Conservation (phyloP, 2,329 filamentous ascomycete genomes). For the Fusarium sp. region DNA sequence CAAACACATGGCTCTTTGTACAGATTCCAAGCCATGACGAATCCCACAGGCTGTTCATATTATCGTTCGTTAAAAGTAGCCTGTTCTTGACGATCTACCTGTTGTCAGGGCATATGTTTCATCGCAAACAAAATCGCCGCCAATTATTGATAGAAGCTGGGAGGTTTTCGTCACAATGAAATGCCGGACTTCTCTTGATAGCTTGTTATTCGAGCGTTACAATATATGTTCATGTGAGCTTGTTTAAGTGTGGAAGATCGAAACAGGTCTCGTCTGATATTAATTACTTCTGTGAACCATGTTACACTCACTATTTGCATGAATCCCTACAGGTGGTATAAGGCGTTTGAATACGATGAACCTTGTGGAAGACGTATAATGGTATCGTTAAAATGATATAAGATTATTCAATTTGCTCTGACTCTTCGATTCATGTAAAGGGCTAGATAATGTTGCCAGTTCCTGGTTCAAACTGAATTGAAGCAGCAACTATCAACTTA, state of each 20-base stretch:
- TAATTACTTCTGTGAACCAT: background rate
- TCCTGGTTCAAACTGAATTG: background rate
- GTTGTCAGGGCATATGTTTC: background rate
- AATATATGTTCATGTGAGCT: background rate
- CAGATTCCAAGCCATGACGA: background rate
- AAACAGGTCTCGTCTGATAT: slow-evolving; percentile 9
- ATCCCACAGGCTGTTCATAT: background rate
- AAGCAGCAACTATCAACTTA: background rate
- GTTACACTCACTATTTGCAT: background rate
- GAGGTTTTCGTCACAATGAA: background rate
- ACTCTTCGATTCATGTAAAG: background rate
- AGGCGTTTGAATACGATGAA: background rate
- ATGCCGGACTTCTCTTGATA: background rate
- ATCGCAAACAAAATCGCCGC: background rate
- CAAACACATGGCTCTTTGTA: background rate
- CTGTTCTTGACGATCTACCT: background rate
- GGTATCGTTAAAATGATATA: background rate
- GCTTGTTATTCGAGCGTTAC: background rate
- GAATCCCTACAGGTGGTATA: background rate
- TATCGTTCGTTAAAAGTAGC: background rate
- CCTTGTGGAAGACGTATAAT: background rate
- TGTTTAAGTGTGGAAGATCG: background rate
- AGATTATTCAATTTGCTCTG: background rate
- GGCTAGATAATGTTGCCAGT: background rate
- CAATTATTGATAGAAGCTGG: background rate